These are phyloP conservation scores for Microbotryomycetes sp. DNA, from an alignment of 1,284 basidiomycete species.

Conservation along the genomic window DNA sequence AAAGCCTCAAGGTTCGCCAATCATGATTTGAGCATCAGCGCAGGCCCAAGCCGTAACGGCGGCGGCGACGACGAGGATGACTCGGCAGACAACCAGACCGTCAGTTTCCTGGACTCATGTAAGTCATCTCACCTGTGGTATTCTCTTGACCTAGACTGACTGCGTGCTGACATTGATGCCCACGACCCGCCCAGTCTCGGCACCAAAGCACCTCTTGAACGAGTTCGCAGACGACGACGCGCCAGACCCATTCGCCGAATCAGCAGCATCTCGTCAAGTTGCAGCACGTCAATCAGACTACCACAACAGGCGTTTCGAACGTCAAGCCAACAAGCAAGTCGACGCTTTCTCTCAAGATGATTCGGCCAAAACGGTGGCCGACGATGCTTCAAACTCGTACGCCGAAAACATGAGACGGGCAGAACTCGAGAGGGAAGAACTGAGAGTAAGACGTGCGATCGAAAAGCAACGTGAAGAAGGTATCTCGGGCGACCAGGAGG, in stretches of 20 bases:
- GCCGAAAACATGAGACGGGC: conserved; percentile 93
- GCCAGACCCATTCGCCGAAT: conserved; percentile 91
- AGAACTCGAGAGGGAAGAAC: conserved; percentile 88
- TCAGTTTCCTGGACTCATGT: conserved; percentile 30
- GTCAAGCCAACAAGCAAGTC: conserved; percentile 54
- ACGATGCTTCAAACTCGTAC: conserved; percentile 74
- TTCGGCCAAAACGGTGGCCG: conserved; percentile 49
- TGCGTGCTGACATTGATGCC: neutral
- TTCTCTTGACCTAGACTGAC: neutral
- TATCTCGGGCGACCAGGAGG: conserved; percentile 50
- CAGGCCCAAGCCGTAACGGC: neutral
- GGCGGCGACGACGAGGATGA: conserved; percentile 19
- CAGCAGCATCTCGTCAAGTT: conserved; percentile 85
- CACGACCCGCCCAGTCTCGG: conserved; percentile 53
- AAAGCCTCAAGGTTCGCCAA: conserved; percentile 23
- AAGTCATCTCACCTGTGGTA: neutral
- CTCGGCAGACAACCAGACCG: conserved; percentile 8
- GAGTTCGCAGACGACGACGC: conserved; percentile 86
- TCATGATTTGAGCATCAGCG: conserved; percentile 11
- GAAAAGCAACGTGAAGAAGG: conserved; percentile 78
- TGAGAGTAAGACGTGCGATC: conserved; percentile 71
- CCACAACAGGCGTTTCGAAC: conserved; percentile 82
- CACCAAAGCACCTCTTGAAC: conserved; percentile 85
- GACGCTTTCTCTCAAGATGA: conserved; percentile 66
- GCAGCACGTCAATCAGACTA: conserved; percentile 92